Conservation (phyloP, 345 rosid species). For the Salix purpurea region DNA sequence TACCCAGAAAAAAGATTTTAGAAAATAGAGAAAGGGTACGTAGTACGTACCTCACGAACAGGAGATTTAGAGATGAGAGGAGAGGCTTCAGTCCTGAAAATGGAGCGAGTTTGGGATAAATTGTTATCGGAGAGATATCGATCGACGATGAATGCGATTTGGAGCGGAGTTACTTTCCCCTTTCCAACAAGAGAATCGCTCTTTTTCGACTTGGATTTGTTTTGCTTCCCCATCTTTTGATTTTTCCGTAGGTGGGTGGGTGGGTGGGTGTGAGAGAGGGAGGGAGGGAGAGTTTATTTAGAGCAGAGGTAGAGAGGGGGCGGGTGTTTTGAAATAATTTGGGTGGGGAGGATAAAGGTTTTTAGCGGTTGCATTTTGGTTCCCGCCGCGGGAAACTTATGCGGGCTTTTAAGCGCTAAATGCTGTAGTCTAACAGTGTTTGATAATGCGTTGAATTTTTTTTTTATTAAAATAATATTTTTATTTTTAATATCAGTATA, state of each 20-base stretch:
- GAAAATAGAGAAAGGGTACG: too few species aligned
- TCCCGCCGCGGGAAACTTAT: neutral
- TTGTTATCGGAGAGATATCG: conserved; percentile 73
- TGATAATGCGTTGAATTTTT: too few species aligned
- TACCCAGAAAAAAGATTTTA: neutral
- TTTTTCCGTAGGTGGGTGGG: too few species aligned
- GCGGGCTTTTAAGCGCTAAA: neutral
- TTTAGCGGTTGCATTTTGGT: neutral
- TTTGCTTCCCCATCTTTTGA: conserved; percentile 46
- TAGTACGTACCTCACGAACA: conserved; percentile 40
- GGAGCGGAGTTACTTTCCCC: conserved; percentile 68
- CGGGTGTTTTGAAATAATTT: conserved; percentile 2
- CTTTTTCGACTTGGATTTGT: conserved; percentile 33
- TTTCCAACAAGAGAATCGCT: conserved; percentile 43
- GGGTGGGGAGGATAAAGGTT: neutral
- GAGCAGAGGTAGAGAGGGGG: neutral
- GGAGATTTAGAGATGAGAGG: conserved; percentile 71
- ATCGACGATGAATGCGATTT: conserved; percentile 79
- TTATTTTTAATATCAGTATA: too few species aligned
- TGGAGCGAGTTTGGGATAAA: conserved; percentile 48
- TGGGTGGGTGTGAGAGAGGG: too few species aligned
- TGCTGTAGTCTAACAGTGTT: too few species aligned
- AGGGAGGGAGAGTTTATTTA: neutral
- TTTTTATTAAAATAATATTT: too few species aligned
- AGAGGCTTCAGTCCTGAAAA: conserved; percentile 63